A percentile compares a stretch with the other conserved stretches of the same genome.
Evolutionary conservation across 495 filamentous ascomycete genomes (phyloP).

Genomic region (Massariosphaeria phaeospora): DNA sequence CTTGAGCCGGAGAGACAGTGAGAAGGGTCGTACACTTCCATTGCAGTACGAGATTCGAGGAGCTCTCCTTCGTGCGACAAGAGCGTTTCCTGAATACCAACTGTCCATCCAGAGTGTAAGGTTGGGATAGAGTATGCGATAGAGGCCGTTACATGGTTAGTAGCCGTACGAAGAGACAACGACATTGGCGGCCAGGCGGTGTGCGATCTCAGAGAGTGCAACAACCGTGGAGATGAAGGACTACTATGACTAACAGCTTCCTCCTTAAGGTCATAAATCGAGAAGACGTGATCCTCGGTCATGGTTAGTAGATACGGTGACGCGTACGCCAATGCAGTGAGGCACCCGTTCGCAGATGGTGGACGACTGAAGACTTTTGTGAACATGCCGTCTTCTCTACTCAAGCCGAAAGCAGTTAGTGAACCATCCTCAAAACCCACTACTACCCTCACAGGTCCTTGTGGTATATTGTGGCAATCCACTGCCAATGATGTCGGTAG

Average conservation of each 20-base stretch:
- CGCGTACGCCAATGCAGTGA: slow-evolving; percentile 71
- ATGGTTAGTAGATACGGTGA: slow-evolving; percentile 76
- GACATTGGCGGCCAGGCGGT: slow-evolving; percentile 74
- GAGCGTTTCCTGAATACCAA: slow-evolving; percentile 84
- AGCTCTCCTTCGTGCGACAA: slow-evolving; percentile 53
- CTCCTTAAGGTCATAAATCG: slow-evolving; percentile 60
- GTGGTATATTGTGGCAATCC: slow-evolving; percentile 43
- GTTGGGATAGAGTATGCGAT: slow-evolving; percentile 77
- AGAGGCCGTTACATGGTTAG: slow-evolving; percentile 61
- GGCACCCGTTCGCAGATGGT: slow-evolving; percentile 53
- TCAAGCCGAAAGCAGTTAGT: slow-evolving; percentile 64
- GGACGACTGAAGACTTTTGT: slow-evolving; percentile 50
- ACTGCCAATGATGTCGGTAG: slow-evolving; percentile 65
- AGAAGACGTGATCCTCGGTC: slow-evolving; percentile 64
- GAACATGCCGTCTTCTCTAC: slow-evolving; percentile 45
- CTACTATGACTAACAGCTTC: slow-evolving; percentile 13
- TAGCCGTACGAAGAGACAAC: slow-evolving; percentile 63
- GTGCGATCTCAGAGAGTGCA: slow-evolving; percentile 78
- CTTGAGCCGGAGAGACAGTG: slow-evolving; percentile 27
- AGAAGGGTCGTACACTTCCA: slow-evolving; percentile 43
- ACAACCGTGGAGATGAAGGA: slow-evolving; percentile 50
- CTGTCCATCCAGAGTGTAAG: slow-evolving; percentile 70
- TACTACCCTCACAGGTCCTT: slow-evolving; percentile 48
- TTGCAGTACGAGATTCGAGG: slow-evolving; percentile 52
- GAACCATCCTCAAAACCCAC: slow-evolving; percentile 75